Base-by-base conservation (phyloP, 441 rosid genomes). In the Jatropha podagrica region DNA sequence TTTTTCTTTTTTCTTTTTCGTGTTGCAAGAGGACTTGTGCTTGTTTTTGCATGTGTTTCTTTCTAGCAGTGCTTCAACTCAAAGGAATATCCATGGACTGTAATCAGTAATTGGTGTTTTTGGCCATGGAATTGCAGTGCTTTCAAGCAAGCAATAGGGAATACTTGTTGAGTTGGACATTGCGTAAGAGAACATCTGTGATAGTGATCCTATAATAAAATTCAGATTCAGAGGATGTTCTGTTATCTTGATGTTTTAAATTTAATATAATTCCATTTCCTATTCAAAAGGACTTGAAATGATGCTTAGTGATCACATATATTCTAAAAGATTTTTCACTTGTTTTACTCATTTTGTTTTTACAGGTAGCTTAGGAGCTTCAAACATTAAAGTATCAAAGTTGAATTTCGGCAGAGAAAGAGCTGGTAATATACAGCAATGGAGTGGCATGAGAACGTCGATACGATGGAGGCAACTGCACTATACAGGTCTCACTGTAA, bases 321-420 rank as follows among this genome's bases (percentile, higher is more conserved):
- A 46, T 44, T 38, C 17, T 44, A 46, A 62, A 44, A 10, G 59
- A 26, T 8, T 15, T 15, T 32, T 46, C 26, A 62, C 18, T 10
- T 55, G 46, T 32, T 56, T 32, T 42, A 66, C 18, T 70, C 27
- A n/a, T 75, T 40, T 63, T 66, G 51, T 73, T 77, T 42, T 72
- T 84, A 75, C 90, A 90, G 96, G 93, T 87, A 85, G 89, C 84
- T 79, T 92, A 77, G 90, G 92, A 78, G 85, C 78, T 73, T 80
- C 89, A 64, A 85, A 86, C 74, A 38, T 86, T 61, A 87, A 85
- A 78, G 72, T 84, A 59, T 75, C 81, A 3, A 81, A 81, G 27
- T 70, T 79, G 61, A 83, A 81, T 48, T 80, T 83, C 51, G 76
- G 84, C 59, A 77, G 76, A 64, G 80, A 75, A 70, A 85, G 75